A percentile compares a stretch with the other conserved stretches of the same genome.
phyloP scores from a whole-genome alignment of 768 basidiomycete species.

The Phylloporus sp. region DNA sequence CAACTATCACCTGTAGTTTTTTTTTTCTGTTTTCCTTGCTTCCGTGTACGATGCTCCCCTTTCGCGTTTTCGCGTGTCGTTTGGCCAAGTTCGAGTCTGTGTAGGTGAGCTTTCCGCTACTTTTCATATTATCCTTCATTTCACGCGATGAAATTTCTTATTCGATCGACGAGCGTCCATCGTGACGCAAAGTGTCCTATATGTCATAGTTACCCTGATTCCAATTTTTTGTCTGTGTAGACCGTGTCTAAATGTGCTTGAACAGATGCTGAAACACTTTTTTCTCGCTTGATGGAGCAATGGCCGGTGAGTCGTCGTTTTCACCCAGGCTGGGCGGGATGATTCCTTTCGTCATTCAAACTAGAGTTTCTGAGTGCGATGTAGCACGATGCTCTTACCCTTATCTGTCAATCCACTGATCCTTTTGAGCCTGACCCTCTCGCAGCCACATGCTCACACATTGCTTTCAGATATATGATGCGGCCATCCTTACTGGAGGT shows the following conservation, averaged over 20 bases:
- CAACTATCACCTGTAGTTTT: too few species aligned
- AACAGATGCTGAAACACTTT: background rate
- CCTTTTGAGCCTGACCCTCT: background rate
- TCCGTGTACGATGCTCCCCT: background rate
- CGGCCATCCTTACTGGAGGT: slow-evolving; percentile 1
- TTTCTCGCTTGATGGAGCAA: background rate
- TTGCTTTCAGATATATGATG: background rate
- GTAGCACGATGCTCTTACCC: slow-evolving; percentile 62
- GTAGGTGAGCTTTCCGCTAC: slow-evolving; percentile 5
- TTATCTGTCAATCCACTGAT: slow-evolving; percentile 66
- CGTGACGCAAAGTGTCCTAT: slow-evolving; percentile 50
- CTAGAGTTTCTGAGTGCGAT: slow-evolving; percentile 86
- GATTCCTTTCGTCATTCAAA: slow-evolving; percentile 67
- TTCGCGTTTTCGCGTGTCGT: background rate
- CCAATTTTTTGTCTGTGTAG: slow-evolving; percentile 16
- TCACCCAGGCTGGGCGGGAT: slow-evolving; percentile 34
- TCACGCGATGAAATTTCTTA: slow-evolving; percentile 49
- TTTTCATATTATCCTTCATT: background rate
- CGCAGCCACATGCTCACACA: background rate
- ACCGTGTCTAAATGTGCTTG: slow-evolving; percentile 6
- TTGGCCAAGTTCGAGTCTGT: background rate
- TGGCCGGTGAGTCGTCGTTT: slow-evolving; percentile 8
- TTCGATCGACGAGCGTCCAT: slow-evolving; percentile 44
- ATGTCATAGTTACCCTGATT: slow-evolving; percentile 95
- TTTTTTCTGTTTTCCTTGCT: background rate